A percentile compares a stretch with the other conserved stretches of the same genome.
Conservation (phyloP, 2,329 filamentous ascomycete species). For the Colletotrichum tropicicola region DNA sequence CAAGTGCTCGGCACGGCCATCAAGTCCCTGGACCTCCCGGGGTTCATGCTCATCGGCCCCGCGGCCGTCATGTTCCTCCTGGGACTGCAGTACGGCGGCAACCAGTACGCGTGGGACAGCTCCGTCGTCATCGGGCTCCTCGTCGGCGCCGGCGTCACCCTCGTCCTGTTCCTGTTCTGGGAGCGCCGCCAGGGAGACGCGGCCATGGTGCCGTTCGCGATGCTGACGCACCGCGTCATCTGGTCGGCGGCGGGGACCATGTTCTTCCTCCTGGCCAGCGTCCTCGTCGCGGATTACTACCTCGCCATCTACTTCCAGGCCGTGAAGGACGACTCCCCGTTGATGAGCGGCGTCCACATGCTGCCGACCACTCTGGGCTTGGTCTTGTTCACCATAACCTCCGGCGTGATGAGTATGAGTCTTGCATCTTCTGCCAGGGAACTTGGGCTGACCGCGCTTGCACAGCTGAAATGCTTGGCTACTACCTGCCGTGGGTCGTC, state of each 20-base stretch:
- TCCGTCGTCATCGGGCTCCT: slow-evolving; percentile 49
- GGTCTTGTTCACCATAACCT: slow-evolving; percentile 32
- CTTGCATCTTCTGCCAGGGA: background rate
- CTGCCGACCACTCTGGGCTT: slow-evolving; percentile 36
- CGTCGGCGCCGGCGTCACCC: slow-evolving; percentile 42
- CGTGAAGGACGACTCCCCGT: slow-evolving; percentile 38
- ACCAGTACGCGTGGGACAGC: slow-evolving; percentile 49
- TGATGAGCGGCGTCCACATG: slow-evolving; percentile 38
- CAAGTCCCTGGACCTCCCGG: slow-evolving; percentile 47
- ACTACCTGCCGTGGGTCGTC: slow-evolving; percentile 31
- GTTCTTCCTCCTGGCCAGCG: slow-evolving; percentile 52
- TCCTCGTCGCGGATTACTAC: slow-evolving; percentile 56
- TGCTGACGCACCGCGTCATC: slow-evolving; percentile 53
- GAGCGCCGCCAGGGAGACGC: slow-evolving; percentile 52
- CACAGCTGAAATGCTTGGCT: slow-evolving; percentile 27
- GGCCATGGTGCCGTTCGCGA: slow-evolving; percentile 58
- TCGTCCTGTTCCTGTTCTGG: slow-evolving; percentile 50
- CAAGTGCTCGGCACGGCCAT: slow-evolving; percentile 7
- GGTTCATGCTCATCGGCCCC: slow-evolving; percentile 52
- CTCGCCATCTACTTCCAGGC: slow-evolving; percentile 62
- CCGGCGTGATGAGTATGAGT: slow-evolving; percentile 37
- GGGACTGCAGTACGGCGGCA: slow-evolving; percentile 53
- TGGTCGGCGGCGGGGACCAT: slow-evolving; percentile 50
- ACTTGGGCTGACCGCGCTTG: background rate
- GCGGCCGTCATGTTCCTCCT: slow-evolving; percentile 51